phyloP scores from a whole-genome alignment of 2,329 filamentous ascomycete genomes.

The Penicillium digitatum region DNA sequence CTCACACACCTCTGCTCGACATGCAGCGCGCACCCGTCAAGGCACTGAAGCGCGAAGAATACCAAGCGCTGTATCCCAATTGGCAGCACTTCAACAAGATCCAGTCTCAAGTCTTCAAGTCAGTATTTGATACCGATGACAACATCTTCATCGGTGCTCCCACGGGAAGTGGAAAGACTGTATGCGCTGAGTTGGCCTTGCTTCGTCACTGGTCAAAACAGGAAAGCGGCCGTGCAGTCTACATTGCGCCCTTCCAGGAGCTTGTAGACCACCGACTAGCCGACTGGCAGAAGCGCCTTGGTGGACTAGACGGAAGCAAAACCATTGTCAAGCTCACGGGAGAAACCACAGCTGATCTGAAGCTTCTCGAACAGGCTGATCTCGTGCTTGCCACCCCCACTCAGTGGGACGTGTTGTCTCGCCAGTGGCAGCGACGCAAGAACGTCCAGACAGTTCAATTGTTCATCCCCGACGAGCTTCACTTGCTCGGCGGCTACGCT shows the following conservation, averaged over 20 bases:
- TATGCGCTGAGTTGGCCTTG: conserved; percentile 91
- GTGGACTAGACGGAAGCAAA: conserved; percentile 73
- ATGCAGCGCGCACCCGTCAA: conserved; percentile 86
- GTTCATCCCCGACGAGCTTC: conserved; percentile 92
- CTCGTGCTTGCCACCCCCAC: conserved; percentile 85
- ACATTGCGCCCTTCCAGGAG: conserved; percentile 92
- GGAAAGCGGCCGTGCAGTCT: conserved; percentile 75
- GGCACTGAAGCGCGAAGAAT: conserved; percentile 82
- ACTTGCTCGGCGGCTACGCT: conserved; percentile 79
- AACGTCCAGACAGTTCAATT: conserved; percentile 86
- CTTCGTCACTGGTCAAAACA: conserved; percentile 78
- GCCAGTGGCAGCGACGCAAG: conserved; percentile 95
- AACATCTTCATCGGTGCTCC: conserved; percentile 93
- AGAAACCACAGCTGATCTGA: conserved; percentile 85
- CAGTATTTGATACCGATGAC: conserved; percentile 82
- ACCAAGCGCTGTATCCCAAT: conserved; percentile 71
- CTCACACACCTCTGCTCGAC: conserved; percentile 87
- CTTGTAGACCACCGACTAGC: conserved; percentile 75
- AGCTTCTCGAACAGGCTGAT: conserved; percentile 80
- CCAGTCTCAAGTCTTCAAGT: conserved; percentile 95
- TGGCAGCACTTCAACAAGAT: conserved; percentile 95
- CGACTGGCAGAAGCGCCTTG: conserved; percentile 79
- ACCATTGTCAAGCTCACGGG: conserved; percentile 89
- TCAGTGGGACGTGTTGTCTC: conserved; percentile 93
- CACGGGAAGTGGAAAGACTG: conserved; percentile 91